Evolutionary conservation across 768 basidiomycete genomes (phyloP).

Genomic region (Cyclocybe aegerita): DNA sequence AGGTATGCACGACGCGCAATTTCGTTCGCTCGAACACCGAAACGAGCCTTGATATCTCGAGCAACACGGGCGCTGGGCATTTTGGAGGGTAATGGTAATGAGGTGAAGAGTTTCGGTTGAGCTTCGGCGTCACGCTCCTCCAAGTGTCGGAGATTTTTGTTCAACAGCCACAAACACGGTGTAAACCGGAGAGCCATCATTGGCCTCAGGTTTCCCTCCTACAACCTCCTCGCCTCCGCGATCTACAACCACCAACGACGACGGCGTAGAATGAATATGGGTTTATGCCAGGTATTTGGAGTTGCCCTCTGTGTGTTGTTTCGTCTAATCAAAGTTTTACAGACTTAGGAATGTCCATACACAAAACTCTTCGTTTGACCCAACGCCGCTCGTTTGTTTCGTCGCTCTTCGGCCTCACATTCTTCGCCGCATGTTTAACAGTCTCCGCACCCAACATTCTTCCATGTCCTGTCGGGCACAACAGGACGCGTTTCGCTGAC

Average conservation of each 20-base stretch:
- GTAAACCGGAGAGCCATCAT: conserved; percentile 24
- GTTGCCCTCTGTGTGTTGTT: background rate
- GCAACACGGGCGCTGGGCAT: conserved; percentile 55
- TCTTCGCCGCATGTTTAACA: conserved; percentile 74
- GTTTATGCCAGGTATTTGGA: conserved; percentile 17
- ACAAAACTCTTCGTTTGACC: conserved; percentile 59
- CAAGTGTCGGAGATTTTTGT: conserved; percentile 10
- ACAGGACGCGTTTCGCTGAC: conserved; percentile 61
- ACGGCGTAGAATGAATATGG: conserved; percentile 21
- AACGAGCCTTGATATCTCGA: conserved; percentile 77
- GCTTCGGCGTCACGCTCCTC: background rate
- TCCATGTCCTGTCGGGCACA: conserved; percentile 74
- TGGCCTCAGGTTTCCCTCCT: background rate
- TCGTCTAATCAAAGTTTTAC: background rate
- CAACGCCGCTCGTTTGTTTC: conserved; percentile 75
- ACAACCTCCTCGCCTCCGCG: conserved; percentile 5
- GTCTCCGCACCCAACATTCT: conserved; percentile 78
- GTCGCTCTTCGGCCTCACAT: conserved; percentile 78
- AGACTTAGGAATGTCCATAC: conserved; percentile 54
- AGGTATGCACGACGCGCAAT: conserved; percentile 87
- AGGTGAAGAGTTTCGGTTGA: background rate
- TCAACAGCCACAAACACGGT: conserved; percentile 37
- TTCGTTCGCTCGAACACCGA: conserved; percentile 73
- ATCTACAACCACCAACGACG: conserved; percentile 5
- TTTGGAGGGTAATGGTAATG: conserved; percentile 7